These are phyloP conservation scores for Cyberlindnera sargentensis DNA, from an alignment of 805 yeast genomes.

Conservation along the genomic window DNA sequence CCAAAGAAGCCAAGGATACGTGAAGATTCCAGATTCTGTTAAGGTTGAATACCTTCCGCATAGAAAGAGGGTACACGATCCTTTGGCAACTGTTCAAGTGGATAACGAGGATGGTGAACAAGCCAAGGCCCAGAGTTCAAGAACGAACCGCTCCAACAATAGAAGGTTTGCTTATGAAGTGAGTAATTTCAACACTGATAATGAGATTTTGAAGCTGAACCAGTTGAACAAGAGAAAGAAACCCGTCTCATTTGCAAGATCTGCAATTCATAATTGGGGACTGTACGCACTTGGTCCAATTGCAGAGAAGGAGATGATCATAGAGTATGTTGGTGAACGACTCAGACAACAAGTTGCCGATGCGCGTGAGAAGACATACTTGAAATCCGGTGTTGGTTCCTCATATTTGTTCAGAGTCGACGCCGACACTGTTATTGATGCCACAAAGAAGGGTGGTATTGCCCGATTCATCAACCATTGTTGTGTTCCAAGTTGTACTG, in stretches of 20 bases:
- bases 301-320: constrained; percentile 94
- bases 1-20: constrained; percentile 67
- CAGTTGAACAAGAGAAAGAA: constrained; percentile 85
- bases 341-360: constrained; percentile 93
- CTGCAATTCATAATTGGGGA: constrained; percentile 98
- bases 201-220: constrained; percentile 75
- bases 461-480: constrained; percentile 97
- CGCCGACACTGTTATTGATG: constrained; percentile 92
- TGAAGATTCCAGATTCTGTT: constrained; percentile 62
- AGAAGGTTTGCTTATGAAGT: constrained; percentile 87
- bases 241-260: constrained; percentile 93
- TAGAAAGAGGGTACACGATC: constrained; percentile 58
- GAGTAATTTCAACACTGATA: constrained; percentile 74
- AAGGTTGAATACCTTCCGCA: constrained; percentile 80
- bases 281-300: constrained; percentile 92
- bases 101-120: constrained; percentile 47
- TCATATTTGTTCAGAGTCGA: constrained; percentile 89
- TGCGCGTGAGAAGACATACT: constrained; percentile 76
- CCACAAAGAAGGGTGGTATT: constrained; percentile 94
- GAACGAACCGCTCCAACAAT: constrained; percentile 80
- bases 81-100: constrained; percentile 63
- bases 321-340: constrained; percentile 95
- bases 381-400: constrained; percentile 91
- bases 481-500: constrained; percentile 96
- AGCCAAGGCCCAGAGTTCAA: constrained; percentile 55